A percentile compares a stretch with the other conserved stretches of the same genome.
Evolutionary conservation across 2,329 filamentous ascomycete genomes (phyloP).

Genomic region (Fusarium stilboides): DNA sequence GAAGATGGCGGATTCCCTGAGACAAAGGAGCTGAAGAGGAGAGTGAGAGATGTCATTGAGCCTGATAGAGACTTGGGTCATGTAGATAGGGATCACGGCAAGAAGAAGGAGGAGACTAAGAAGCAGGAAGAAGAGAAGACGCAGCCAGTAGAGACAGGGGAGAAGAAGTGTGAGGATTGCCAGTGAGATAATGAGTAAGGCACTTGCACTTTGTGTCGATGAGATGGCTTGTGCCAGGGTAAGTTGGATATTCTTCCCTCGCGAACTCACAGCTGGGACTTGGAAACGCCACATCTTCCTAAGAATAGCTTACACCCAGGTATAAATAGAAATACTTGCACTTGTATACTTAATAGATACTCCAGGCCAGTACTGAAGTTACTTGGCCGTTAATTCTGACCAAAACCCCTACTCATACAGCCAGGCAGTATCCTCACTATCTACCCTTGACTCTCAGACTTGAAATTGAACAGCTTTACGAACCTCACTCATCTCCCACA

Average conservation of each 20-base stretch:
- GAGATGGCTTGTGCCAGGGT: neutral
- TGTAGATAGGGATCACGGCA: constrained; percentile 71
- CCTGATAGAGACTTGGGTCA: constrained; percentile 86
- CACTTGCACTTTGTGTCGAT: neutral
- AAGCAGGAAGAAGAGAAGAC: constrained; percentile 21
- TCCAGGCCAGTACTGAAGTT: neutral
- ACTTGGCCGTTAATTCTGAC: neutral
- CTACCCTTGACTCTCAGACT: neutral
- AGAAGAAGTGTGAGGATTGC: constrained; percentile 51
- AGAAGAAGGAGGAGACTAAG: constrained; percentile 16
- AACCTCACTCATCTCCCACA: neutral
- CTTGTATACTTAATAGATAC: neutral
- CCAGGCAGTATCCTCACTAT: neutral
- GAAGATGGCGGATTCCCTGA: constrained; percentile 91
- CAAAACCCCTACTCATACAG: neutral
- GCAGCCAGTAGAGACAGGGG: constrained; percentile 11
- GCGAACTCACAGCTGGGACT: neutral
- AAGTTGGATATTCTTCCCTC: neutral
- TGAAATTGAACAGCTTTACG: neutral
- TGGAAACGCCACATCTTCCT: neutral
- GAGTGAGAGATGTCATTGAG: constrained; percentile 85
- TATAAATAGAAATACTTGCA: neutral
- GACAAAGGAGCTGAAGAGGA: constrained; percentile 90
- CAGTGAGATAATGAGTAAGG: constrained; percentile 27
- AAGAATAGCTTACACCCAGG: neutral